phyloP scores from a whole-genome alignment of 306 rosid species.

The Vicia sativa region DNA sequence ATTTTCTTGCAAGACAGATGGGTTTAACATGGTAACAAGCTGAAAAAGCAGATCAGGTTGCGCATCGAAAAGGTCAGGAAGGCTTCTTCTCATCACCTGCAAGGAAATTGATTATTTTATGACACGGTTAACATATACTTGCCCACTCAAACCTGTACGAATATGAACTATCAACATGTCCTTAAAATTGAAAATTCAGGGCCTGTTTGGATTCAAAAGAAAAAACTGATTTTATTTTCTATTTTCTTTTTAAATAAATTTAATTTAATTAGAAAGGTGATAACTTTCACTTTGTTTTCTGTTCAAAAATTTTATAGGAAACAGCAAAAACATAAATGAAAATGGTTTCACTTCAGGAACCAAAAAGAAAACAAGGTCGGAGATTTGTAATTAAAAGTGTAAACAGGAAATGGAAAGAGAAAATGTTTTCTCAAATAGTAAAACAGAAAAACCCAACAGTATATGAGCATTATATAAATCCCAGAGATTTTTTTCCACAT shows the following conservation, averaged over 20 bases:
- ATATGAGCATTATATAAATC: conserved; percentile 20
- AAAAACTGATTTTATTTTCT: neutral
- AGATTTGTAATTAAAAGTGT: conserved; percentile 12
- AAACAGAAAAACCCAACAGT: conserved; percentile 16
- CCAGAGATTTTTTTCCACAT: neutral
- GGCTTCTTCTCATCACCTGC: conserved; percentile 93
- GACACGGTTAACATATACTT: conserved; percentile 21
- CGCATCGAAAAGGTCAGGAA: conserved; percentile 97
- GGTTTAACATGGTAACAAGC: conserved; percentile 98
- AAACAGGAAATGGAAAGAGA: conserved; percentile 9
- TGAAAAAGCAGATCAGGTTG: conserved; percentile 98
- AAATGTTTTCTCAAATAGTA: conserved; percentile 9
- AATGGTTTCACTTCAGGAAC: neutral
- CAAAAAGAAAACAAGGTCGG: neutral
- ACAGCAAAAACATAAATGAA: neutral
- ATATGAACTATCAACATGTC: conserved; percentile 7
- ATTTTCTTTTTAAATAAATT: neutral
- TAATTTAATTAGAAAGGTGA: neutral
- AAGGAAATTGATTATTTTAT: conserved; percentile 36
- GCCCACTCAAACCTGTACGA: conserved; percentile 11
- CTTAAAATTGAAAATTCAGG: conserved; percentile 7
- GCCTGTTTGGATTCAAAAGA: conserved; percentile 8
- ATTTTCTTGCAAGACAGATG: conserved; percentile 90
- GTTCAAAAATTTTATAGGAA: neutral
- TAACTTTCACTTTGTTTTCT: conserved; percentile 3